Base-by-base conservation (phyloP, 805 yeast genomes). In the Candida maesae region DNA sequence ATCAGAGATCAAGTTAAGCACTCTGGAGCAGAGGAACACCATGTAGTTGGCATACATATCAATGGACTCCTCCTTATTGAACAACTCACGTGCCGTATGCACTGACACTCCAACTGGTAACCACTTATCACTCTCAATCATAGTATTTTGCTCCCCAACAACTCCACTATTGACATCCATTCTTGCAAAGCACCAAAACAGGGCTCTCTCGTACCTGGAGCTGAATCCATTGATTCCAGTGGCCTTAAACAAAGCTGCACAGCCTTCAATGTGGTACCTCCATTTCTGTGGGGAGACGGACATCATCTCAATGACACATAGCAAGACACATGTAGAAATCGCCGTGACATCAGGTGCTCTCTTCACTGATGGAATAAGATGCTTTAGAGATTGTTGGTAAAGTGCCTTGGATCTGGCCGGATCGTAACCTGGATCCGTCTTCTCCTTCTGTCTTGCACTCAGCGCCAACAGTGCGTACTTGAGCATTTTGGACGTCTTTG, bases 131-230 rank as follows among this genome's bases (percentile, higher is more conserved):
- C 64, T 49, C 4, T 61, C 63, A 14, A 66, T 57, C 39, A 66
- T 58, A 0, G 73, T 66, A 1, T 58, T 49, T 36, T 62, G 58
- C 38, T 67, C 70, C 13, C 66, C 67, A 29, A 66, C 60, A 6
- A 53, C 62, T 27, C 59, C 64, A 38, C 63, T 61, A 35, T 64
- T 63, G 8, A 68, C 58, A 45, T 70, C 75, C 61, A 68, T 58
- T 18, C 71, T 51, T 2, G 67, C 68, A 51, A 68, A 66, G 35
- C 65, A 63, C 76, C 75, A 71, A 41, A 71, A 68, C 33, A 70
- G 50, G 0, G 68, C 64, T 41, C 70, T 49, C 34, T 65, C 66
- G 16, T 68, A 55, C 16, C 44, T 47, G 20, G 59, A 55, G 29
- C 66, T 55, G 33, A 63, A 59, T 1, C 71, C 74, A 46, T 64